Percentiles rank a stretch among this genome's conserved stretches.
These are phyloP conservation scores for Geotrichum cucujoidarum DNA, from an alignment of 1,139 yeast genomes.

Conservation along the genomic window DNA sequence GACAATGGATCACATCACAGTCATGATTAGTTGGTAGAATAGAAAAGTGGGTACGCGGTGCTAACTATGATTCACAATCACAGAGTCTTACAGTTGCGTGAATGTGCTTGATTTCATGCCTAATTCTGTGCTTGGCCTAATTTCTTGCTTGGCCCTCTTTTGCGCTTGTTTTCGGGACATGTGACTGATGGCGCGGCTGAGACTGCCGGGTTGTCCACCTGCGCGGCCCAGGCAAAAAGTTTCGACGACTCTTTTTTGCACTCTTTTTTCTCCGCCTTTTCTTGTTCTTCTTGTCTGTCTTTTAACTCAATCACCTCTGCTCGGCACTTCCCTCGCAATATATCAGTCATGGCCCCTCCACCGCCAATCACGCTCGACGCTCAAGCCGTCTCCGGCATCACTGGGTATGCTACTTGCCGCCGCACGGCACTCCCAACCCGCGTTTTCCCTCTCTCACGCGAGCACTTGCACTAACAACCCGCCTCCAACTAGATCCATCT, in stretches of 20 bases:
- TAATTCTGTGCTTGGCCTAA: background rate
- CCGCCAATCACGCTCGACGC: conserved; percentile 62
- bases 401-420: conserved; percentile 62
- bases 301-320: background rate
- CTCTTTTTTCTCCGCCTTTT: background rate
- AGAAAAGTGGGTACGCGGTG: too few species aligned
- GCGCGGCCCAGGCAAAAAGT: background rate
- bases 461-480: too few species aligned
- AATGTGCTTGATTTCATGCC: background rate
- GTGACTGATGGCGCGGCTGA: background rate
- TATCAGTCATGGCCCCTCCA: conserved; percentile 33
- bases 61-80: too few species aligned
- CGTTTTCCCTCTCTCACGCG: background rate
- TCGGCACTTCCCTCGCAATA: background rate
- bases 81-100: too few species aligned
- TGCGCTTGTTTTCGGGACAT: background rate
- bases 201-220: background rate
- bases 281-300: background rate
- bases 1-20: too few species aligned
- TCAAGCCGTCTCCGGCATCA: conserved; percentile 75
- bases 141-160: background rate
- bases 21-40: too few species aligned
- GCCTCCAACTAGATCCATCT: conserved; percentile 57
- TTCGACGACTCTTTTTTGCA: background rate
- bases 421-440: background rate